Evolutionary conservation across 129 eudicot genomes (phyloP).

Genomic region (Chrysanthemum seticuspe): DNA sequence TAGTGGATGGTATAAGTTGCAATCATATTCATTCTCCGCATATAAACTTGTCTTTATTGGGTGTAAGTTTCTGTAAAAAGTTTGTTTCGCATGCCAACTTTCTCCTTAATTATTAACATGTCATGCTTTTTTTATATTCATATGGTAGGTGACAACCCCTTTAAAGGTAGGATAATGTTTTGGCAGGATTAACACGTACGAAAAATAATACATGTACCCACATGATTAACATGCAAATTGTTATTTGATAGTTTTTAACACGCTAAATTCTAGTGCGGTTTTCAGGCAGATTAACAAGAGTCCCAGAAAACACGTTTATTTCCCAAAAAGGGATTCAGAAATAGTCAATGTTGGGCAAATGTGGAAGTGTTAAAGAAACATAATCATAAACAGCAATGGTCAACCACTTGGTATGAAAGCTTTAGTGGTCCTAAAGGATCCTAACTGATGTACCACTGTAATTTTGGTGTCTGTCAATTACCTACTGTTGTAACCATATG

Average conservation of each 20-base stretch:
- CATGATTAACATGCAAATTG: neutral
- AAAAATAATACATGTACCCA: no score
- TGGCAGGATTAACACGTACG: no score
- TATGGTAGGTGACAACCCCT: neutral
- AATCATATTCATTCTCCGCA: constrained; percentile 28
- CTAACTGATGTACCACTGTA: constrained; percentile 34
- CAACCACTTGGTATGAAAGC: constrained; percentile 45
- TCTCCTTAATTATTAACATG: constrained; percentile 33
- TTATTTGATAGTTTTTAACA: neutral
- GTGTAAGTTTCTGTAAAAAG: constrained; percentile 20
- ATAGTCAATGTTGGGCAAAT: constrained; percentile 27
- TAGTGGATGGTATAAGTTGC: constrained; percentile 40
- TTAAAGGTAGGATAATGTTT: neutral
- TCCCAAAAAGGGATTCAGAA: constrained; percentile 18
- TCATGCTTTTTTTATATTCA: constrained; percentile 16
- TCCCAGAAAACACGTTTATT: constrained; percentile 27
- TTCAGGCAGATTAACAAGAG: neutral
- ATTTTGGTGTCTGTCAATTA: constrained; percentile 36
- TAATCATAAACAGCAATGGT: constrained; percentile 24
- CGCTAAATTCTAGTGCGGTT: neutral
- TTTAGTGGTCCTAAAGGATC: constrained; percentile 34
- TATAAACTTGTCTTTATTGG: constrained; percentile 26
- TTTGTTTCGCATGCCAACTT: constrained; percentile 20
- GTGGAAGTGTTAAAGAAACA: constrained; percentile 25
- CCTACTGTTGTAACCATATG: constrained; percentile 26